Evolutionary conservation across 352 stramenopile genomes (phyloP), one percentile per base, ranked within the genome.

Genomic region (Phytopythium helicoides): DNA sequence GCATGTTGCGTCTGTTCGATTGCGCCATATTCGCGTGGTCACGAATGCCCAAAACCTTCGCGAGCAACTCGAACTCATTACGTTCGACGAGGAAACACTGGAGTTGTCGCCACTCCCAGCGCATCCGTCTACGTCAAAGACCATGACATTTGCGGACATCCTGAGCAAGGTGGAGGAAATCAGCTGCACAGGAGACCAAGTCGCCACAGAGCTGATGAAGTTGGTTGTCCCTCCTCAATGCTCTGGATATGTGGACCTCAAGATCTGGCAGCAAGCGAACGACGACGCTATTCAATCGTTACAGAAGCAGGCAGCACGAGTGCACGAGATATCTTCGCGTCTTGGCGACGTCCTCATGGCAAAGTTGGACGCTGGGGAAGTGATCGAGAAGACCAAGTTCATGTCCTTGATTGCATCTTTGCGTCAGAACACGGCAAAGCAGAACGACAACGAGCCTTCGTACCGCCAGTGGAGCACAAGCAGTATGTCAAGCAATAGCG

Each of bases 101-200:
- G 56, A 71, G 28, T 57, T 90, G 25, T 47, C 58, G 21, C 69
- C 70, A 8, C 25, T 87, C 6, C 76, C 76, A 2, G 51, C 66
- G 1, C 53, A 68, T 26, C 38, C 52, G n/a, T 58, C 38, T 16
- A 70, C 49, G n/a, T 53, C 53, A 19, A 73, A 82, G 34, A 51
- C 64, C 11, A 87, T 86, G 80, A 86, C 80, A 21, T 83, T 90
- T 19, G 65, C 71, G 11, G 71, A 88, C 6, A 72, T 88, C n/a
- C 23, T 79, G 2, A 73, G 66, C 1, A 54, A 54, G 10, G 73
- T 88, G 19, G 76, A 88, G 49, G 70, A 82, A 48, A 69, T 87
- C 34, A 62, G 65, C 12, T 80, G 68, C 47, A 65, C 62, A 31
- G 80, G 73, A 16, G 80, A 88, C 28, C 71, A 73, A n/a, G 49